Conservation (phyloP, 306 rosid genomes). For the Aeschynomene evenia region DNA sequence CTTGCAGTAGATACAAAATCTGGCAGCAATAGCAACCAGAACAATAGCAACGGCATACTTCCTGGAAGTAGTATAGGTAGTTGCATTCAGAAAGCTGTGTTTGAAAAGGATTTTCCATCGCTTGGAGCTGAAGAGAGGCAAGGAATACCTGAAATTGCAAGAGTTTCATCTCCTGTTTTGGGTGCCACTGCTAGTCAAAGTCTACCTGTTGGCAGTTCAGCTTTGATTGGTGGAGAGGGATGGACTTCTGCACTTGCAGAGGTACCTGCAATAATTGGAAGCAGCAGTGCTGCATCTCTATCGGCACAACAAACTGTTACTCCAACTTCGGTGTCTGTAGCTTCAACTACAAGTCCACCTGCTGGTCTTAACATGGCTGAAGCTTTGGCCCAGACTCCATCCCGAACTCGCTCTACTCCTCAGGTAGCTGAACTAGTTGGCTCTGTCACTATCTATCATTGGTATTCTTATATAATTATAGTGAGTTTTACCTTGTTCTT, state of each 20-base stretch:
- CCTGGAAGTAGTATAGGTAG: constrained; percentile 56
- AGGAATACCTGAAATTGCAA: constrained; percentile 63
- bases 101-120: constrained; percentile 95
- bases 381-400: constrained; percentile 86
- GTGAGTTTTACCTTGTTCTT: neutral
- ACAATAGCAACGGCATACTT: constrained; percentile 55
- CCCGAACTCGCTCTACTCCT: constrained; percentile 69
- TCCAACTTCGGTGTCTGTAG: constrained; percentile 45
- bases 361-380: constrained; percentile 98
- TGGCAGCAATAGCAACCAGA: constrained; percentile 47
- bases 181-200: constrained; percentile 67
- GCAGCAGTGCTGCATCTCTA: constrained; percentile 58
- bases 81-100: constrained; percentile 72
- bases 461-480: neutral
- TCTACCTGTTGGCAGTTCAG: constrained; percentile 72
- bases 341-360: constrained; percentile 49
- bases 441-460: neutral
- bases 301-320: constrained; percentile 57
- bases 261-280: constrained; percentile 70
- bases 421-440: constrained; percentile 55
- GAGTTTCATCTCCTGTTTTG: constrained; percentile 90
- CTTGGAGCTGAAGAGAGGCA: constrained; percentile 89
- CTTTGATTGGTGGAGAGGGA: constrained; percentile 92
- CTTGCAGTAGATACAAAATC: constrained; percentile 52
- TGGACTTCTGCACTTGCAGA: constrained; percentile 97